Conservation (phyloP, 768 basidiomycete species). For the Pholiota conissans region DNA sequence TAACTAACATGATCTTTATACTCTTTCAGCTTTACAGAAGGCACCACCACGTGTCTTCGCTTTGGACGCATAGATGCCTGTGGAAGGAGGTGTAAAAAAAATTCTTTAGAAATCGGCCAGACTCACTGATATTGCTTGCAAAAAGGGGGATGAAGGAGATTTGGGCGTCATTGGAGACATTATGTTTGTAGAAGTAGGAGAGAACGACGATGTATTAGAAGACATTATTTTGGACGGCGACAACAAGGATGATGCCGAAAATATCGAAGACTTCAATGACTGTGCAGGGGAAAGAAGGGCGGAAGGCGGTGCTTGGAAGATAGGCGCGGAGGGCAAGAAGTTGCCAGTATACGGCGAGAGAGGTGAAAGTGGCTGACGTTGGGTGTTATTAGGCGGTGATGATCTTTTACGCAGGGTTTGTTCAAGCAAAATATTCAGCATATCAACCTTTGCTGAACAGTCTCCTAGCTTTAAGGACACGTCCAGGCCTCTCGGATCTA, state of each 20-base stretch:
- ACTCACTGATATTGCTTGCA: slow-evolving; percentile 45
- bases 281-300: slow-evolving; percentile 24
- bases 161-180: slow-evolving; percentile 25
- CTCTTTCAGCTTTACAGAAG: slow-evolving; percentile 40
- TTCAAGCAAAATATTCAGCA: slow-evolving; percentile 32
- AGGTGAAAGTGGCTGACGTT: slow-evolving; percentile 4
- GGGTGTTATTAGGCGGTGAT: slow-evolving; percentile 1
- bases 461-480: slow-evolving; percentile 45
- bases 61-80: slow-evolving; percentile 51
- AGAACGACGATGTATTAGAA: slow-evolving; percentile 15
- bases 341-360: slow-evolving; percentile 12
- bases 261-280: slow-evolving; percentile 27
- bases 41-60: slow-evolving; percentile 35
- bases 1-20: slow-evolving; percentile 37
- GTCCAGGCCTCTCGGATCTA: slow-evolving; percentile 55
- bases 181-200: slow-evolving; percentile 16
- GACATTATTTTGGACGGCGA: slow-evolving; percentile 18
- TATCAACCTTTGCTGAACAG: slow-evolving; percentile 48
- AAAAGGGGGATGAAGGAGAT: slow-evolving; percentile 37
- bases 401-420: slow-evolving; percentile 20
- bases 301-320: slow-evolving; percentile 17
- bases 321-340: slow-evolving; percentile 18
- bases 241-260: slow-evolving; percentile 25
- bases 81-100: background rate
- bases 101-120: background rate